A percentile compares a stretch with the other conserved stretches of the same genome.
phyloP scores from a whole-genome alignment of 2,329 filamentous ascomycete species.

The Pochonia chlamydosporia region DNA sequence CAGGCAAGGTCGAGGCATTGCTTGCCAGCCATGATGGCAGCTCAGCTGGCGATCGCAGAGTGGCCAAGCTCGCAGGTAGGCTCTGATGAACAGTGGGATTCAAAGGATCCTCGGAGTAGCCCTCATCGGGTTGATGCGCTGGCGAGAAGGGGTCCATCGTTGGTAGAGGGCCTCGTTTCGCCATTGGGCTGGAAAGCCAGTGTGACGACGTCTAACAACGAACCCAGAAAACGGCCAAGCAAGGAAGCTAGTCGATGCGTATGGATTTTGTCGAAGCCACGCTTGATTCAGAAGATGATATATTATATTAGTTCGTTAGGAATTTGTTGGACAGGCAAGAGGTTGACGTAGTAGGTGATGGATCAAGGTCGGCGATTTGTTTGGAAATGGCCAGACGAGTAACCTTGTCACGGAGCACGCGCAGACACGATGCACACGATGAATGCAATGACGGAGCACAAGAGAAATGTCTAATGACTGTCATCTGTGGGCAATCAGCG shows the following conservation, averaged over 20 bases:
- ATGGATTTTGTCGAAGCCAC: not conserved
- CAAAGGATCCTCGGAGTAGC: conserved; percentile 74
- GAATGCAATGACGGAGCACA: conserved; percentile 1
- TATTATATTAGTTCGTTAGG: too few relatives aligned
- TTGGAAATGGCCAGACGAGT: not conserved
- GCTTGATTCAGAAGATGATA: not conserved
- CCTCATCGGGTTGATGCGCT: conserved; percentile 67
- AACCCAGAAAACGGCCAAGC: not conserved
- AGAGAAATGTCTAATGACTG: not conserved
- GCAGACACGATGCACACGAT: conserved; percentile 1
- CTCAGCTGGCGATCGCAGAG: conserved; percentile 34
- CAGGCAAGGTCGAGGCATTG: conserved; percentile 43
- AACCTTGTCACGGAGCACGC: not conserved
- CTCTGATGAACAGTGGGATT: conserved; percentile 33
- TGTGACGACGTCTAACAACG: not conserved
- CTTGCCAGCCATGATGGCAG: conserved; percentile 44
- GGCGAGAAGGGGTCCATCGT: conserved; percentile 43
- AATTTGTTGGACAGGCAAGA: not conserved
- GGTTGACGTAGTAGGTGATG: not conserved
- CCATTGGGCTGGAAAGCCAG: conserved; percentile 14
- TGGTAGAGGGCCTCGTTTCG: conserved; percentile 19
- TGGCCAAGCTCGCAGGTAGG: conserved; percentile 26
- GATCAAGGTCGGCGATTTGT: not conserved
- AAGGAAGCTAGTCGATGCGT: not conserved
- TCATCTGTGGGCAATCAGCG: not conserved